Evolutionary conservation across 306 rosid genomes (phyloP).

Genomic region (Quercus glauca): DNA sequence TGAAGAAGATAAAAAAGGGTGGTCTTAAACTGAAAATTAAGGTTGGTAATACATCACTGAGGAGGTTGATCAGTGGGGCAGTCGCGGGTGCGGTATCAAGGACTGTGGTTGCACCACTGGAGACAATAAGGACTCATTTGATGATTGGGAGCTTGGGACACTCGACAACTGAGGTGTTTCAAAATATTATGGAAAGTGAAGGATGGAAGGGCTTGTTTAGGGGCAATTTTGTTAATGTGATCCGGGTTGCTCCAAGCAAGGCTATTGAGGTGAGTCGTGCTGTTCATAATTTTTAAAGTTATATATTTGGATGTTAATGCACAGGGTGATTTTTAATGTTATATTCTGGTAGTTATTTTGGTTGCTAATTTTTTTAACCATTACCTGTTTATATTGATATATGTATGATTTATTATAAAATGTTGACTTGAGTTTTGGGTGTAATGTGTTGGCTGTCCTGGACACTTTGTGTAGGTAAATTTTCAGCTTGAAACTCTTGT

Average conservation of each 20-base stretch:
- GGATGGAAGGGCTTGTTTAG: slow-evolving; percentile 70
- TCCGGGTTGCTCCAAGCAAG: slow-evolving; percentile 64
- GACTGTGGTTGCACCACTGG: slow-evolving; percentile 54
- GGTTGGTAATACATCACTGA: slow-evolving; percentile 45
- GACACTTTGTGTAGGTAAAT: background rate
- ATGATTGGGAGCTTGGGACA: slow-evolving; percentile 59
- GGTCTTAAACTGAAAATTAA: slow-evolving; percentile 46
- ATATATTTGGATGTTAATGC: background rate
- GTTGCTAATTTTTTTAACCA: background rate
- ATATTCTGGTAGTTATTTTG: background rate
- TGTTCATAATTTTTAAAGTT: background rate
- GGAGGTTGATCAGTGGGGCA: slow-evolving; percentile 68
- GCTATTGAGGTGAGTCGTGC: slow-evolving; percentile 51
- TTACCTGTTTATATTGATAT: background rate
- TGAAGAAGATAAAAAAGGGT: slow-evolving; percentile 11
- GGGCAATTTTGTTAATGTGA: slow-evolving; percentile 54
- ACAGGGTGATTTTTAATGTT: background rate
- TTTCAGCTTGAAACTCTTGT: background rate
- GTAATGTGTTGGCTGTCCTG: background rate
- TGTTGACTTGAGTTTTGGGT: background rate
- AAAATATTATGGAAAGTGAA: slow-evolving; percentile 45
- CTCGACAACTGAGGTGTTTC: slow-evolving; percentile 41
- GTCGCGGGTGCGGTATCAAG: slow-evolving; percentile 68
- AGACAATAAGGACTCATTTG: slow-evolving; percentile 62
- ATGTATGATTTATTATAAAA: background rate